These are phyloP conservation scores for Candida easanensis DNA, from an alignment of 805 yeast species.

Conservation along the genomic window DNA sequence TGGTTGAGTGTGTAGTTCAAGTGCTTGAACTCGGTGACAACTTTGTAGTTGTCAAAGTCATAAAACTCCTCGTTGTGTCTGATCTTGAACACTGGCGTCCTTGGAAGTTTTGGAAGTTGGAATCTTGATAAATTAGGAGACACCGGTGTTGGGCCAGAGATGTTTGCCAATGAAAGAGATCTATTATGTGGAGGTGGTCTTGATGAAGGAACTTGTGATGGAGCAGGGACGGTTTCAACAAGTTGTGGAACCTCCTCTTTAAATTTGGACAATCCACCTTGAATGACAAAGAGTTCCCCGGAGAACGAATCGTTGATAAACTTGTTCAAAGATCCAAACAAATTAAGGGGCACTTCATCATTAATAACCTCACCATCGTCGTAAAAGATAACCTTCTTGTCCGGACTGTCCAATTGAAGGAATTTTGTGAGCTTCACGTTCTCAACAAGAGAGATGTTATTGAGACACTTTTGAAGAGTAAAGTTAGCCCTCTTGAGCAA, in stretches of 20 bases:
- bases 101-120: slow-evolving; percentile 44
- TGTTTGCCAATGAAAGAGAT: slow-evolving; percentile 22
- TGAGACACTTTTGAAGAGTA: slow-evolving; percentile 58
- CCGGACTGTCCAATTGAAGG: slow-evolving; percentile 19
- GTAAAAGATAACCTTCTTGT: slow-evolving; percentile 21
- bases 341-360: slow-evolving; percentile 33
- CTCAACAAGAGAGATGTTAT: slow-evolving; percentile 56
- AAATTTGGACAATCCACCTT: slow-evolving; percentile 41
- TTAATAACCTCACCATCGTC: slow-evolving; percentile 21
- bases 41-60: slow-evolving; percentile 19
- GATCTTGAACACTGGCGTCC: slow-evolving; percentile 43
- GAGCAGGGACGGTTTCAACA: slow-evolving; percentile 16
- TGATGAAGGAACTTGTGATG: slow-evolving; percentile 1
- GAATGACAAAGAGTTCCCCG: slow-evolving; percentile 41
- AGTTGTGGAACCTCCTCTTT: slow-evolving; percentile 26
- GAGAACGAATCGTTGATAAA: slow-evolving; percentile 40
- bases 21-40: slow-evolving; percentile 23
- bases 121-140: slow-evolving; percentile 44
- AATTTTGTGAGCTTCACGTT: slow-evolving; percentile 39
- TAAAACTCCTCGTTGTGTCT: slow-evolving; percentile 52
- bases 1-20: slow-evolving; percentile 9
- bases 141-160: slow-evolving; percentile 9
- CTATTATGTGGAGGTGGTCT: slow-evolving; percentile 18
- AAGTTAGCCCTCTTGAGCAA: slow-evolving; percentile 73
- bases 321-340: slow-evolving; percentile 48